Conservation (phyloP, 2,329 filamentous ascomycete genomes). For the Colletotrichum falcatum region DNA sequence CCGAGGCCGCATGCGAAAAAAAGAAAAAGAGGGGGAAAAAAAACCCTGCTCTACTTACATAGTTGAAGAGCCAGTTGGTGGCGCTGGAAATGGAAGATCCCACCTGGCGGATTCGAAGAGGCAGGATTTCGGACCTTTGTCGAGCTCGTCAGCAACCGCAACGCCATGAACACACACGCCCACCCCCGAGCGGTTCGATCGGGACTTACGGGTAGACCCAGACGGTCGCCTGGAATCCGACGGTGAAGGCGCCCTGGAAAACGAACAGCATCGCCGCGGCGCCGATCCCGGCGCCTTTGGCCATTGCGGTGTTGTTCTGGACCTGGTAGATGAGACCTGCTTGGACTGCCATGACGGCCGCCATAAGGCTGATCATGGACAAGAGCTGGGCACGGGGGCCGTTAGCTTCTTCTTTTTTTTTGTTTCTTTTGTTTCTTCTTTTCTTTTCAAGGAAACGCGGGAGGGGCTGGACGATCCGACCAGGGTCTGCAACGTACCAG, state of each 20-base stretch:
- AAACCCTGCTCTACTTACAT: conserved; percentile 43
- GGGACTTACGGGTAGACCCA: conserved; percentile 49
- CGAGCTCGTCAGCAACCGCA: background rate
- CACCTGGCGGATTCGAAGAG: conserved; percentile 47
- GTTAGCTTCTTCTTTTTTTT: background rate
- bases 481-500: background rate
- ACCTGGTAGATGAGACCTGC: conserved; percentile 56
- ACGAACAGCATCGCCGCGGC: conserved; percentile 57
- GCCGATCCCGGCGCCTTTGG: conserved; percentile 51
- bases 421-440: background rate
- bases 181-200: background rate
- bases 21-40: background rate
- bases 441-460: background rate
- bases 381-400: conserved; percentile 46
- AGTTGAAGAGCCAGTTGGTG: conserved; percentile 52
- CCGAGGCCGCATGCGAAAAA: background rate
- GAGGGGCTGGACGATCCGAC: no score
- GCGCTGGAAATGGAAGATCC: conserved; percentile 51
- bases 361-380: conserved; percentile 56
- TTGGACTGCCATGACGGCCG: conserved; percentile 55
- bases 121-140: conserved; percentile 49
- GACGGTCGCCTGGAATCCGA: conserved; percentile 53
- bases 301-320: conserved; percentile 49
- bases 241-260: conserved; percentile 55
- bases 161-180: rapidly evolving